These are phyloP conservation scores for Leishmania braziliensis DNA, from an alignment of 208 protist species.

Conservation along the genomic window DNA sequence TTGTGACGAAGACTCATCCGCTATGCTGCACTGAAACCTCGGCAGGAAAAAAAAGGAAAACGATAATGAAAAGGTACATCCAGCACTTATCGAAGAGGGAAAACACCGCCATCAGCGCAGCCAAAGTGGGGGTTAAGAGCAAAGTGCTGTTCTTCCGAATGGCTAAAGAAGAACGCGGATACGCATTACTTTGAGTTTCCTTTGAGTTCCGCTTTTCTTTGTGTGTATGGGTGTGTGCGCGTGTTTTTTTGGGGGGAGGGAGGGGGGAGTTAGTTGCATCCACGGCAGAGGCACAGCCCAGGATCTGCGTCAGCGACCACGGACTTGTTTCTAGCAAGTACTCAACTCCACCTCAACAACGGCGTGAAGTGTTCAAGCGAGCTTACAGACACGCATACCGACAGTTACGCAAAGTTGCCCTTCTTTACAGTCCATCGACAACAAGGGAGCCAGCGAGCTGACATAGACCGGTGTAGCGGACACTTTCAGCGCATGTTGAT, in stretches of 20 bases:
- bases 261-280: neutral
- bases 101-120: neutral
- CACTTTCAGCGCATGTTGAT: neutral
- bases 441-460: neutral
- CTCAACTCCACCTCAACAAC: neutral
- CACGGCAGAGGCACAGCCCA: neutral
- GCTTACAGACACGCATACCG: neutral
- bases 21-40: neutral
- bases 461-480: neutral
- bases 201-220: neutral
- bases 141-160: neutral
- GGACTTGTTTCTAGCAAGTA: neutral
- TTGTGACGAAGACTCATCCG: neutral
- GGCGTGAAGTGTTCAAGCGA: neutral
- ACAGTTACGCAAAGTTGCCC: neutral
- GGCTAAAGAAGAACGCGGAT: neutral
- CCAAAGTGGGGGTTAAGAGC: neutral
- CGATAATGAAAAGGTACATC: neutral
- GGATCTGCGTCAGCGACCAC: neutral
- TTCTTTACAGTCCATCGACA: neutral
- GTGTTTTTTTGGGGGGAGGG: neutral
- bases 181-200: neutral
- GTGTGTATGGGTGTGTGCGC: neutral
- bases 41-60: neutral
- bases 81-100: neutral